Base-by-base conservation (phyloP, 768 basidiomycete species). In the Cystofilobasidium macerans region DNA sequence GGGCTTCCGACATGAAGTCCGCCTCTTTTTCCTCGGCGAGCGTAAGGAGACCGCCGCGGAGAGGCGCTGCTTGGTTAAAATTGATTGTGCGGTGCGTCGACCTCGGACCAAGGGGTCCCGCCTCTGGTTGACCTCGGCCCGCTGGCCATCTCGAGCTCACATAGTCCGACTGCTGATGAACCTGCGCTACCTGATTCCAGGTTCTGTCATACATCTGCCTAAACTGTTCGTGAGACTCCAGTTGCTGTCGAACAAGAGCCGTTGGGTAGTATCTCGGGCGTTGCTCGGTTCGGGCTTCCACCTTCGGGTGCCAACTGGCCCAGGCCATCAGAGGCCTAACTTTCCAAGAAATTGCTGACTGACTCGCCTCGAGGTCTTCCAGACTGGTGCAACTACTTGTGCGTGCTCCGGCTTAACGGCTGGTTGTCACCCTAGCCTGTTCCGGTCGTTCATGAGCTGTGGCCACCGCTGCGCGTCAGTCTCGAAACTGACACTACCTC, bases 361-460 rank as follows among this genome's bases (percentile, higher is more conserved):
- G 8, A 40, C 8, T 43, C 42, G 18, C 9, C 42, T 43, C 24
- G 48, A 26, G 20, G 12, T 47, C 45, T 18, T 24, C 5, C 30
- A 54, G 51, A 54, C 51, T 54, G 51, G 51, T 54, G 51, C 51
- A 54, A 54, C 51, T 54, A 54, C 30, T 30, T 54, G 14, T 48
- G 45, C 45, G 45, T 48, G 8, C 8, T 40, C 45, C n/a, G n/a
- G n/a, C n/a, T n/a, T n/a, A n/a, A n/a, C n/a, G n/a, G n/a, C n/a
- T n/a, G n/a, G n/a, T n/a, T n/a, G n/a, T n/a, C n/a, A n/a, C n/a
- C n/a, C n/a, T n/a, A n/a, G n/a, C n/a, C n/a, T n/a, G n/a, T n/a
- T n/a, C n/a, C n/a, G n/a, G n/a, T n/a, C n/a, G n/a, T n/a, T n/a
- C n/a, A n/a, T n/a, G n/a, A n/a, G n/a, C 45, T 48, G 45, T 48